A percentile compares a stretch with the other conserved stretches of the same genome.
Evolutionary conservation across 139 green algal genomes (phyloP).

Genomic region (Chlamydomonas schloesseri): DNA sequence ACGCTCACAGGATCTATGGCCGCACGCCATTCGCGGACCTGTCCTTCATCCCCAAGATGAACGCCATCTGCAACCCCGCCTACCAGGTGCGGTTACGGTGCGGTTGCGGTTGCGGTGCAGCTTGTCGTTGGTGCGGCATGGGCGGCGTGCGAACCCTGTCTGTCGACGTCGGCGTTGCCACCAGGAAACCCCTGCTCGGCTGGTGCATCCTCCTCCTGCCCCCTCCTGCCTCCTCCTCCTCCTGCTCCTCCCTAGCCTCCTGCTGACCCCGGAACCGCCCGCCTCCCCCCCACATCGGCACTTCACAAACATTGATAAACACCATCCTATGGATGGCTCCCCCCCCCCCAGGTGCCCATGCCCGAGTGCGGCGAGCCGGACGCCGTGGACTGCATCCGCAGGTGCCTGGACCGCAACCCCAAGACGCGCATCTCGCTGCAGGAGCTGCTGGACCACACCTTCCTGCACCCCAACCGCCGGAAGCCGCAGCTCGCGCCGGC

Average conservation of each 20-base stretch:
- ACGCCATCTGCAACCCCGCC: slow-evolving; percentile 50
- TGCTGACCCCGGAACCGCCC: too few species aligned
- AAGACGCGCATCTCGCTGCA: slow-evolving; percentile 79
- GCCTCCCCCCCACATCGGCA: too few species aligned
- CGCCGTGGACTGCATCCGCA: slow-evolving; percentile 76
- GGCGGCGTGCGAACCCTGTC: too few species aligned
- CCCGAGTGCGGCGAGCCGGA: slow-evolving; percentile 50
- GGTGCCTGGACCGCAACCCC: slow-evolving; percentile 91
- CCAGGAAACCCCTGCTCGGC: too few species aligned
- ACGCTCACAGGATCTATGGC: slow-evolving; percentile 84
- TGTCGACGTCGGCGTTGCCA: too few species aligned
- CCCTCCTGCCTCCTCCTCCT: too few species aligned
- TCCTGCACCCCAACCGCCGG: slow-evolving; percentile 80
- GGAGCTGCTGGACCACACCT: slow-evolving; percentile 90
- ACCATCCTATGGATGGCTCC: too few species aligned
- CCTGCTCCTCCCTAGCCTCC: too few species aligned
- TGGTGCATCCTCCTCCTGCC: too few species aligned
- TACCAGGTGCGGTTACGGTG: background rate
- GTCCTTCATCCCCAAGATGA: slow-evolving; percentile 92
- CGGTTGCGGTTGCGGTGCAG: background rate
- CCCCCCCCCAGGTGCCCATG: slow-evolving; percentile 29
- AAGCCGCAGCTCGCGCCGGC: background rate
- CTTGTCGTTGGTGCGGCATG: background rate
- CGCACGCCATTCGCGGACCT: slow-evolving; percentile 84
- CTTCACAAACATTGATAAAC: too few species aligned